phyloP scores from a whole-genome alignment of 2,329 filamentous ascomycete species.

The Penicillium sp. region DNA sequence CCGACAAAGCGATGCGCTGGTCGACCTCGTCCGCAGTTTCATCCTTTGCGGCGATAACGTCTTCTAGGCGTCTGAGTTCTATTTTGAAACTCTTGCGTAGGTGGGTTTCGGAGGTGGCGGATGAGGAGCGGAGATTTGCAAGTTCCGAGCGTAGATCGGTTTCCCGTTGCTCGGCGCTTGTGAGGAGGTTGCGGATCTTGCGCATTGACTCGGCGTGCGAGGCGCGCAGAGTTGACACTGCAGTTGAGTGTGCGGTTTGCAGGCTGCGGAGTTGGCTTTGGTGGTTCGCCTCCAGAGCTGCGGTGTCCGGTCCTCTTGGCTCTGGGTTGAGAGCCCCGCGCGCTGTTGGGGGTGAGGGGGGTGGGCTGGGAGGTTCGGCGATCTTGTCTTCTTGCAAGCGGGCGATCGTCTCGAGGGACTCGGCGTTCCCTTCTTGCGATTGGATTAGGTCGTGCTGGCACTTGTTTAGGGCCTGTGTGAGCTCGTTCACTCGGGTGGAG shows the following conservation, averaged over 20 bases:
- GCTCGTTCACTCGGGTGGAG: conserved; percentile 33
- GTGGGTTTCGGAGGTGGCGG: conserved; percentile 24
- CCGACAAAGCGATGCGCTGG: conserved; percentile 38
- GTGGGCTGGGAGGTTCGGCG: conserved; percentile 32
- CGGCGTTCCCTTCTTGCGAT: conserved; percentile 32
- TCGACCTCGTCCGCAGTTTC: conserved; percentile 41
- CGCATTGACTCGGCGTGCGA: conserved; percentile 39
- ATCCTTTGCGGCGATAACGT: conserved; percentile 41
- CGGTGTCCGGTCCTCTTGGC: conserved; percentile 12
- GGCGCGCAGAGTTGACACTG: conserved; percentile 37
- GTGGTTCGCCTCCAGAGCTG: conserved; percentile 33
- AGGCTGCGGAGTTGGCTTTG: conserved; percentile 37
- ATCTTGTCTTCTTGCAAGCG: conserved; percentile 30
- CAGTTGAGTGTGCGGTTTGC: conserved; percentile 37
- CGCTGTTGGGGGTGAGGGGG: conserved; percentile 27
- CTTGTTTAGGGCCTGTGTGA: conserved; percentile 33
- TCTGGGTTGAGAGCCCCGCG: conserved; percentile 6
- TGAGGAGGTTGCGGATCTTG: conserved; percentile 36
- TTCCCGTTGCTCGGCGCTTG: conserved; percentile 37
- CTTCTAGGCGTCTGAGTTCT: conserved; percentile 36
- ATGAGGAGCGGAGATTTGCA: conserved; percentile 24
- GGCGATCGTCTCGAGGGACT: conserved; percentile 31
- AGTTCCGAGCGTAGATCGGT: conserved; percentile 34
- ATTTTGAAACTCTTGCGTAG: conserved; percentile 28
- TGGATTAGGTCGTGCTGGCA: conserved; percentile 32